Evolutionary conservation across 2,329 filamentous ascomycete genomes (phyloP).

Genomic region (Diaporthe velutina): DNA sequence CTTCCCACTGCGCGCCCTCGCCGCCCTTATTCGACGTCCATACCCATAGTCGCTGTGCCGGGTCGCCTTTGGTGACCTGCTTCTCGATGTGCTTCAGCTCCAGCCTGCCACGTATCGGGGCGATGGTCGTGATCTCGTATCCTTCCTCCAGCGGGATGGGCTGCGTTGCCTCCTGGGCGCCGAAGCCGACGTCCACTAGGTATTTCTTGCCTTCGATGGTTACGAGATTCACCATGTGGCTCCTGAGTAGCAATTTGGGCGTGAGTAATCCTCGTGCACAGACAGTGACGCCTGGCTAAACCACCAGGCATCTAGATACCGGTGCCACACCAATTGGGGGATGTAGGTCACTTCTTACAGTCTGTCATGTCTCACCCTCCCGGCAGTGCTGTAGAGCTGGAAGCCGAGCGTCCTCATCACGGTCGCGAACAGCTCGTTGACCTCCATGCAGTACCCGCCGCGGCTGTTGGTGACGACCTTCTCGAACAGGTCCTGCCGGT

Average conservation of each 20-base stretch:
- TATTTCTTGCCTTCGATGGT: conserved; percentile 61
- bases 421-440: conserved; percentile 58
- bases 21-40: conserved; percentile 48
- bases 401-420: conserved; percentile 64
- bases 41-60: conserved; percentile 54
- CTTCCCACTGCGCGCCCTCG: conserved; percentile 55
- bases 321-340: not conserved
- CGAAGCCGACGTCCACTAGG: conserved; percentile 73
- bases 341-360: not conserved
- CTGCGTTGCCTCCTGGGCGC: conserved; percentile 55
- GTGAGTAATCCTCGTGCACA: not conserved
- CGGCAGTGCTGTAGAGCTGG: conserved; percentile 63
- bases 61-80: conserved; percentile 46
- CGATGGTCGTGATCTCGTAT: conserved; percentile 53
- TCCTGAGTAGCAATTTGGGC: conserved; percentile 59
- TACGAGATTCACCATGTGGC: conserved; percentile 72
- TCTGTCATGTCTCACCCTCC: conserved; percentile 49
- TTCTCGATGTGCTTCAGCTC: conserved; percentile 49
- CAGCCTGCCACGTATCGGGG: conserved; percentile 60
- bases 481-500: conserved; percentile 46
- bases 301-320: not conserved
- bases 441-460: conserved; percentile 69
- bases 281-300: not conserved
- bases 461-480: conserved; percentile 56
- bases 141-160: conserved; percentile 50